These are phyloP conservation scores for Danielia reshetovae DNA, from an alignment of 805 yeast genomes.

Conservation along the genomic window DNA sequence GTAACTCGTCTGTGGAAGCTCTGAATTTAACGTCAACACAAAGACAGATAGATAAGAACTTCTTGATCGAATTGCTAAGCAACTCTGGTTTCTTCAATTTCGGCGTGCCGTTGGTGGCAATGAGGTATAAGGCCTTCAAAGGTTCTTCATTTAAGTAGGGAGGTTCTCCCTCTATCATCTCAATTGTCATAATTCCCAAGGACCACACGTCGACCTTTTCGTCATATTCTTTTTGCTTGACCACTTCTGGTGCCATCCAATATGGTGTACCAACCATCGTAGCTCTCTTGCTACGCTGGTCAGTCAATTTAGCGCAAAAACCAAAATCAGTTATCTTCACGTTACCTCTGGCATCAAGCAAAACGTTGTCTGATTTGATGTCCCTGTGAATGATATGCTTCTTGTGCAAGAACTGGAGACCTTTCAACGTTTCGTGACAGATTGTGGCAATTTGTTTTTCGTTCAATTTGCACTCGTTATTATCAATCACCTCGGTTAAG, in stretches of 20 bases:
- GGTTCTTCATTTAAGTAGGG: constrained; percentile 81
- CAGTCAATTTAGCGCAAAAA: constrained; percentile 65
- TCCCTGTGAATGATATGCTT: constrained; percentile 83
- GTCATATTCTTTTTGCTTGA: constrained; percentile 73
- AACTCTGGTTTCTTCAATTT: constrained; percentile 64
- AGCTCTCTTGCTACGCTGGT: constrained; percentile 66
- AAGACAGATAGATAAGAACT: constrained; percentile 83
- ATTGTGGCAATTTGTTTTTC: constrained; percentile 92
- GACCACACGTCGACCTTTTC: constrained; percentile 84
- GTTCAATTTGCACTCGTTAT: constrained; percentile 63
- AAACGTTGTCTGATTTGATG: constrained; percentile 44
- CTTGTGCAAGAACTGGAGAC: constrained; percentile 85
- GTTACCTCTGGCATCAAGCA: constrained; percentile 40
- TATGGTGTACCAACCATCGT: constrained; percentile 89
- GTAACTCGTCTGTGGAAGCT: constrained; percentile 83
- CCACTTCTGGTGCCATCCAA: constrained; percentile 92
- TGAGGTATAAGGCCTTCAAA: constrained; percentile 67
- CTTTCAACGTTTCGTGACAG: constrained; percentile 85
- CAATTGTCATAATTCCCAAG: constrained; percentile 80
- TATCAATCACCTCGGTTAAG: constrained; percentile 90
- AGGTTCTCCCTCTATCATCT: constrained; percentile 84
- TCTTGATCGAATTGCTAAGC: constrained; percentile 71
- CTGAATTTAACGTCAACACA: constrained; percentile 92
- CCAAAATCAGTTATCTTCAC: constrained; percentile 47
- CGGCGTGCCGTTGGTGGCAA: constrained; percentile 81